Evolutionary conservation across 352 stramenopile genomes (phyloP).

Genomic region (Phytophthora chlamydospora): DNA sequence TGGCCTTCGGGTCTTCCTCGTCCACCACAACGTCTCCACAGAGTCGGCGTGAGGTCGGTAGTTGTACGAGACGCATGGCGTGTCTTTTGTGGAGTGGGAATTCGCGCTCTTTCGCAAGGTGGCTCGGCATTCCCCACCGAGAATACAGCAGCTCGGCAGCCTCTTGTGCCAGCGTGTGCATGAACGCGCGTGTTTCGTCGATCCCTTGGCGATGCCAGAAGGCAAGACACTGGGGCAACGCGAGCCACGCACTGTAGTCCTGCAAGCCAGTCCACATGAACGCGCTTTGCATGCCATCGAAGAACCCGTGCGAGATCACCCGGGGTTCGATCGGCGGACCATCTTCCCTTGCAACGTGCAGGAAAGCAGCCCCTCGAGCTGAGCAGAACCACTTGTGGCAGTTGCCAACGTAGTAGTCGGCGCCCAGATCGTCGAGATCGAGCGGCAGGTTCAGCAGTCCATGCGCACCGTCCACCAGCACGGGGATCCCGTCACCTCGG

Average conservation of each 20-base stretch:
- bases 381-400: conserved; percentile 96
- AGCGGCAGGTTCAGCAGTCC: conserved; percentile 85
- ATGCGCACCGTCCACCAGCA: conserved; percentile 94
- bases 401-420: conserved; percentile 95
- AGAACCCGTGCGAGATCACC: conserved; percentile 92
- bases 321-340: conserved; percentile 53
- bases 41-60: conserved; percentile 52
- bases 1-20: conserved; percentile 41
- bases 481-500: conserved; percentile 40
- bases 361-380: conserved; percentile 85
- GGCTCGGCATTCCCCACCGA: conserved; percentile 55
- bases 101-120: conserved; percentile 34
- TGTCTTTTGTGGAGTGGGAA: conserved; percentile 69
- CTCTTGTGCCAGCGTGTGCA: conserved; percentile 62
- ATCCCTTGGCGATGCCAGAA: conserved; percentile 80
- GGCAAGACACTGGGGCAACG: conserved; percentile 82
- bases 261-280: conserved; percentile 95
- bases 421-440: conserved; percentile 61
- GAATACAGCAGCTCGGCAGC: conserved; percentile 69
- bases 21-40: conserved; percentile 45
- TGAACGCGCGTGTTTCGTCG: conserved; percentile 55
- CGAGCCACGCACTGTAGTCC: conserved; percentile 91
- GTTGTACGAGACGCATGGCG: conserved; percentile 77
- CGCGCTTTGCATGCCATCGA: conserved; percentile 88
- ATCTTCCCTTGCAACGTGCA: conserved; percentile 66